Conservation (phyloP, 768 basidiomycete species). For the Boletus pseudopeckii region DNA sequence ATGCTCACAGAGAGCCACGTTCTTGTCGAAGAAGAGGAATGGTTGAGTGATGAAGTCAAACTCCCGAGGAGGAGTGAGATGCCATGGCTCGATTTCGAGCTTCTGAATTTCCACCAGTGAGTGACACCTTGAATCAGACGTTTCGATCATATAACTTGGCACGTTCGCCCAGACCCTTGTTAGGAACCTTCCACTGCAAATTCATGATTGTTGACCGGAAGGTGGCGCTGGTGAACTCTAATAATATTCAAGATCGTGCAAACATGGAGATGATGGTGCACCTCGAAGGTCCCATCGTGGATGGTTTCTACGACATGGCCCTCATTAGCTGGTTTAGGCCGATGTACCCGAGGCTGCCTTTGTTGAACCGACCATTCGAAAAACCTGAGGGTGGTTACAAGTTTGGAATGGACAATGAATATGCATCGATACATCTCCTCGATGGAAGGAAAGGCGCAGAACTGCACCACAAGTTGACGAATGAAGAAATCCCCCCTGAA, state of each 20-base stretch:
- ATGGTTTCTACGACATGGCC: conserved; percentile 66
- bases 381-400: conserved; percentile 36
- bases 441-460: conserved; percentile 27
- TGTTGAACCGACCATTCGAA: conserved; percentile 33
- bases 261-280: conserved; percentile 64
- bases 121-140: neutral
- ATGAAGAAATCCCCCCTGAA: conserved; percentile 11
- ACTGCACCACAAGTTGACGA: conserved; percentile 19
- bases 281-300: conserved; percentile 67
- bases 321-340: conserved; percentile 57
- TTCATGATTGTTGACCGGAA: conserved; percentile 69
- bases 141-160: neutral
- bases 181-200: conserved; percentile 72
- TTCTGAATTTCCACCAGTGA: conserved; percentile 51
- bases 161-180: conserved; percentile 36
- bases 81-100: conserved; percentile 56
- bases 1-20: conserved; percentile 47
- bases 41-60: conserved; percentile 43
- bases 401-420: conserved; percentile 33
- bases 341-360: conserved; percentile 45
- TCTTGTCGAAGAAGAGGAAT: conserved; percentile 43
- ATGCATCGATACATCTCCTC: conserved; percentile 26
- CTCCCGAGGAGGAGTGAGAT: conserved; percentile 55
- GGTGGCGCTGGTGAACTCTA: conserved; percentile 59
- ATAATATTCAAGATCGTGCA: conserved; percentile 62